Base-by-base conservation (phyloP, 164 flowering plant genomes). In the Dillenia turbinata region DNA sequence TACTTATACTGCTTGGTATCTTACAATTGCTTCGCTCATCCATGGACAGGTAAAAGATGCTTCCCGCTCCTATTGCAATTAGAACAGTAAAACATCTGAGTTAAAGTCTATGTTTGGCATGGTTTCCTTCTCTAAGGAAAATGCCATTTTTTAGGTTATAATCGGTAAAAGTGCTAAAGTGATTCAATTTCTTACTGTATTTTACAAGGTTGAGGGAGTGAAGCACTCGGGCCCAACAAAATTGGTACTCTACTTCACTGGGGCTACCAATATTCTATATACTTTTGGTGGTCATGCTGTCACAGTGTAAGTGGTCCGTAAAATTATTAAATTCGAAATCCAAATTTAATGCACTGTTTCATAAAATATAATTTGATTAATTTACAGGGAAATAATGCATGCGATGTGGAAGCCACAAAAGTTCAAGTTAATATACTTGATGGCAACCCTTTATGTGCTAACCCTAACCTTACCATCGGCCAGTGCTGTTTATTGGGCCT, bases 211-310 rank as follows among this genome's bases (percentile, higher is more conserved):
- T 63, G 91, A 83, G 64, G 91, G 85, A 68, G 91, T 86, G 66
- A 80, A 77, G 73, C 91, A 86, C 72, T 80, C 91, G 0, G 91
- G 82, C 2, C 88, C 91, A 68, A 54, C 83, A 48, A 80, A 46
- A 59, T 59, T 86, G 86, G 86, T 86, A 60, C 85, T 86, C 48
- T 86, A 85, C 78, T 85, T 85, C 64, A 85, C 90, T 58, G 90
- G 90, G 52, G 90, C 90, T 50, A 85, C 90, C 74, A 85, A 85
- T 74, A 83, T 85, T 74, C 88, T 85, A 44, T 85, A 85, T 76
- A 85, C 90, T 48, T 86, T 86, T 78, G 91, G 91, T 49, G 91
- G 91, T 13, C 91, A 86, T 76, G 91, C 91, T 71, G 91, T 86
- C 63, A 86, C 91, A 54, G 91, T 86, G 91, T 86, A 53, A 78